Percentiles rank a stretch among this genome's conserved stretches.
Evolutionary conservation across 164 flowering plant genomes (phyloP).

Genomic region (Liquidambar formosana): DNA sequence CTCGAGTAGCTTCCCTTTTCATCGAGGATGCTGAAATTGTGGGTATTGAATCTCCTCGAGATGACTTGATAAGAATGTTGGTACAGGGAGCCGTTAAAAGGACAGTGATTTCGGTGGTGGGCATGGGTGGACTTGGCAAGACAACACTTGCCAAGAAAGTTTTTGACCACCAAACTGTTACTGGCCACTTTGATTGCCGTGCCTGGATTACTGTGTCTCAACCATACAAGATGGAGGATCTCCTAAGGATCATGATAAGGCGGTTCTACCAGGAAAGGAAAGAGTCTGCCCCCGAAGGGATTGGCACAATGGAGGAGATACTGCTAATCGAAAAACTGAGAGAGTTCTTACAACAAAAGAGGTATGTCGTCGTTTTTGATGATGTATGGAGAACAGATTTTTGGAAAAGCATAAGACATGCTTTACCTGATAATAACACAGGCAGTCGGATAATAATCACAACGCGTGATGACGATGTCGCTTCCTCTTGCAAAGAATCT

Average conservation of each 20-base stretch:
- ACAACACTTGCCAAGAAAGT: conserved; percentile 34
- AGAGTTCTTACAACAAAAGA: not conserved
- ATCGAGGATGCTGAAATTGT: conserved; percentile 20
- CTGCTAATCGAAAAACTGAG: not conserved
- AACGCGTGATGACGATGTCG: not conserved
- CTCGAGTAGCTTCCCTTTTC: conserved; percentile 8
- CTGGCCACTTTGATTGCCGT: conserved; percentile 15
- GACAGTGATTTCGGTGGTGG: conserved; percentile 19
- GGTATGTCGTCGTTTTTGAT: too few species aligned
- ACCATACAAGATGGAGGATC: conserved; percentile 11
- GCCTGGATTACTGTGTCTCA: conserved; percentile 38
- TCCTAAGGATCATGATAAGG: conserved; percentile 5
- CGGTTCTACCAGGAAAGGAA: not conserved
- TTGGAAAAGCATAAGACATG: too few species aligned
- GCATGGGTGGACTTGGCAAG: conserved; percentile 46
- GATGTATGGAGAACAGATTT: conserved; percentile 16
- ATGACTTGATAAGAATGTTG: conserved; percentile 4
- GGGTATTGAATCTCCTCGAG: conserved; percentile 10
- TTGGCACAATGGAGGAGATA: not conserved
- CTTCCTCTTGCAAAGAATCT: too few species aligned
- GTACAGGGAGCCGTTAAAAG: not conserved
- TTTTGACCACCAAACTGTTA: conserved; percentile 2
- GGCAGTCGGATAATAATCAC: conserved; percentile 21
- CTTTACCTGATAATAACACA: not conserved
- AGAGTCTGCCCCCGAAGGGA: not conserved